Base-by-base conservation (phyloP, 73 alveolate species). In the Paramecium sonneborni region DNA sequence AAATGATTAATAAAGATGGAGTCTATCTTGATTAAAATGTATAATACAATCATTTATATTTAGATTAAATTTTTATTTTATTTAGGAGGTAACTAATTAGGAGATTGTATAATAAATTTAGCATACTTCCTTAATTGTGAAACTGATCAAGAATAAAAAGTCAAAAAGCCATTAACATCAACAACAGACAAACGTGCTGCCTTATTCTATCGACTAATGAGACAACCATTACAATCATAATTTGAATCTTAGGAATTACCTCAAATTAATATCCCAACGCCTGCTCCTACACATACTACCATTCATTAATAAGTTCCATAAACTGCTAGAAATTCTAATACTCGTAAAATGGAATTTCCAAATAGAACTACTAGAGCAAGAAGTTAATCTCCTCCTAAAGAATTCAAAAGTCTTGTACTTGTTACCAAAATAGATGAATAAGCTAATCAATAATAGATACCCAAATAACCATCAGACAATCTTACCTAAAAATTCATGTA, bases 111-210 rank as follows among this genome's bases (percentile, higher is more conserved):
- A 1, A 20, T 79, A 11, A 79, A 79, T 79, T 41, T 79, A 11
- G 74, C 90, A n/a, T 43, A 79, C 74, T 79, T 41, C 41, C 76
- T 79, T 15, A 79, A 79, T 79, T n/a, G 72, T 41, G 68, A 52
- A 52, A 23, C 14, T 9, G 30, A 39, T 4, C 23, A 79, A 24
- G 74, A 20, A 10, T 24, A 79, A 39, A 79, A 79, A 46, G 23
- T 79, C 48, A 79, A 79, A 44, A 79, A 79, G 55, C 41, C 90
- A 43, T 34, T 79, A 23, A 79, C 76, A n/a, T 79, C 90, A 8
- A 79, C 90, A 43, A 79, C 21, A 41, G 90, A 79, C 55, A 79
- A 79, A 44, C 46, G 44, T 20, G 90, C 90, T 21, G 76, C 90
- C 15, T 10, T 79, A 23, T 79, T 79, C 4, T 79, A 18, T 44